phyloP scores from a whole-genome alignment of 148 eudicot species.

The Polygonum aviculare region DNA sequence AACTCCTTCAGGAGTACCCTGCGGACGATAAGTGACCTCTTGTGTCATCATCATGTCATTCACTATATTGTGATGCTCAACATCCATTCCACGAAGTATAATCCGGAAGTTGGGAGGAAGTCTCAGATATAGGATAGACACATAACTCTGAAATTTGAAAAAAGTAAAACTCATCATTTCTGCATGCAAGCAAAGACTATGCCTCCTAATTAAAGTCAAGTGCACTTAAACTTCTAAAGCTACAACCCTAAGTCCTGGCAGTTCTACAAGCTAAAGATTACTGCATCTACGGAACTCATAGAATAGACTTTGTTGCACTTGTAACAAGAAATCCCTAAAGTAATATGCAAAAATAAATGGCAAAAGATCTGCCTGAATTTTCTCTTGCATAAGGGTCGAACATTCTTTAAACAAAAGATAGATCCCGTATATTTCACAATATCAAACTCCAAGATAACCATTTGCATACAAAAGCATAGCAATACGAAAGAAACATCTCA shows the following conservation, averaged over 20 bases:
- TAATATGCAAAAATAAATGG: background rate
- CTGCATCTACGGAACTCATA: background rate
- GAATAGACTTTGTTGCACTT: background rate
- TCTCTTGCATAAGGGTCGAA: background rate
- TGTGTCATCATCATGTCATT: conserved; percentile 81
- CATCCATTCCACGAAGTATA: conserved; percentile 76
- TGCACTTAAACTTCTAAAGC: background rate
- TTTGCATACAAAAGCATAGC: background rate
- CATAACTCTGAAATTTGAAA: conserved; percentile 60
- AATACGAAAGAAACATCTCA: background rate
- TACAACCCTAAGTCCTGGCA: background rate
- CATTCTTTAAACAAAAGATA: background rate
- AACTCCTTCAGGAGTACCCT: conserved; percentile 39
- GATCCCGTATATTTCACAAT: background rate
- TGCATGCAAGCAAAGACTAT: background rate
- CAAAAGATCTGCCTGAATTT: background rate
- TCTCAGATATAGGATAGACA: conserved; percentile 82
- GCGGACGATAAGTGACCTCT: conserved; percentile 71
- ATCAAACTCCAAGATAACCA: background rate
- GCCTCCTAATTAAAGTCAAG: background rate
- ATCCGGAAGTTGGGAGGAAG: conserved; percentile 65
- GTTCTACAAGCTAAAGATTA: background rate
- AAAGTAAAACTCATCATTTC: conserved; percentile 10
- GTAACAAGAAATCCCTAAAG: background rate
- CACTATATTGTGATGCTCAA: conserved; percentile 73